These are phyloP conservation scores for Fusarium avenaceum DNA, from an alignment of 2,329 filamentous ascomycete species.

Conservation along the genomic window DNA sequence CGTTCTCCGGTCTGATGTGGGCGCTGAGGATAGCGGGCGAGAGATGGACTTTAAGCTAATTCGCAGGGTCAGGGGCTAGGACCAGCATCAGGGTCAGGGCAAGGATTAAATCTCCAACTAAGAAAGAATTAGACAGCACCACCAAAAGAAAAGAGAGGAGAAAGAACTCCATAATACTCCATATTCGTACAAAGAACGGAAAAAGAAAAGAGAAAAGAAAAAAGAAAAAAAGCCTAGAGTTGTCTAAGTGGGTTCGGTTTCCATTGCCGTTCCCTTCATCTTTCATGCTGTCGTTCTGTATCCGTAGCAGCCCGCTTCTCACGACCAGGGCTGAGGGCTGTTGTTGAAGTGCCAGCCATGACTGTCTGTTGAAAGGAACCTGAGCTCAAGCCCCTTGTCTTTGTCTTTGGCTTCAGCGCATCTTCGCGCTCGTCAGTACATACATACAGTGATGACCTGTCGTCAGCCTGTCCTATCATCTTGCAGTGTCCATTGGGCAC, in stretches of 20 bases:
- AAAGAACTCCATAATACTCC: neutral
- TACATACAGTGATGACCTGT: slow-evolving; percentile 2
- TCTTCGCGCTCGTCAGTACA: slow-evolving; percentile 17
- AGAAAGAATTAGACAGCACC: slow-evolving; percentile 5
- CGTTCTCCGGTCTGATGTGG: slow-evolving; percentile 32
- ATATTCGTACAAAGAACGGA: neutral
- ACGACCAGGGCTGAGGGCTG: neutral
- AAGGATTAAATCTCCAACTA: slow-evolving; percentile 11
- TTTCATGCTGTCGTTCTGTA: neutral
- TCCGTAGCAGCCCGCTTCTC: neutral
- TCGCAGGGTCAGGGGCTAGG: slow-evolving; percentile 23
- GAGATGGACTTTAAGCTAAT: slow-evolving; percentile 17
- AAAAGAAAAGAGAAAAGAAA: neutral
- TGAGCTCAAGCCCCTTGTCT: slow-evolving; percentile 3
- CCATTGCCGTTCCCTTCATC: neutral
- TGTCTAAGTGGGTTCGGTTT: neutral
- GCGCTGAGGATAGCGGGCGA: slow-evolving; percentile 47
- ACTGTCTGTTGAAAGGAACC: no score
- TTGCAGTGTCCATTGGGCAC: neutral
- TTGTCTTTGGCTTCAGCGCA: slow-evolving; percentile 26
- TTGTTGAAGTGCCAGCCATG: neutral
- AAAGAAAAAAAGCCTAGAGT: neutral
- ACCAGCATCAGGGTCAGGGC: slow-evolving; percentile 26
- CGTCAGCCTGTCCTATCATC: slow-evolving; percentile 19
- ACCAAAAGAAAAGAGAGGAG: neutral